These are phyloP conservation scores for Thielaviopsis populi DNA, from an alignment of 2,329 filamentous ascomycete genomes.

Conservation along the genomic window DNA sequence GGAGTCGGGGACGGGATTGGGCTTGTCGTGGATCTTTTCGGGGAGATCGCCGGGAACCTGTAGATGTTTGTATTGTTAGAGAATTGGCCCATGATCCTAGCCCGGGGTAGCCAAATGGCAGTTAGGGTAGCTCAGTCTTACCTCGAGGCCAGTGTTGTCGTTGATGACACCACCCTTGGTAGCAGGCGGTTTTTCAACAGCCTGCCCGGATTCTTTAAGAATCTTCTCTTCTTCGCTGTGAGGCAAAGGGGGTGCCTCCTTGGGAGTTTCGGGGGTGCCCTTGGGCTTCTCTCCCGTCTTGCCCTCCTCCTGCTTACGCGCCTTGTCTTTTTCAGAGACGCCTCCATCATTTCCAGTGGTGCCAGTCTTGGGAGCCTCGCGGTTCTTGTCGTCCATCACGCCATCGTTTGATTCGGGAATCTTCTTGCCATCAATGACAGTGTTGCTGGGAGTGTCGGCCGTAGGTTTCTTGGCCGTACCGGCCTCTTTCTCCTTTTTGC, in stretches of 20 bases:
- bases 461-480: slow-evolving; percentile 25
- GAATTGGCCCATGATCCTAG: not conserved
- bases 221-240: slow-evolving; percentile 61
- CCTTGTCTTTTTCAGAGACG: slow-evolving; percentile 74
- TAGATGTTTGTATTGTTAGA: slow-evolving; percentile 13
- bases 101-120: not conserved
- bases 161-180: slow-evolving; percentile 16
- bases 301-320: slow-evolving; percentile 51
- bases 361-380: slow-evolving; percentile 62
- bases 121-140: slow-evolving; percentile 24
- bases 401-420: slow-evolving; percentile 56
- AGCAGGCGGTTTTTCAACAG: slow-evolving; percentile 19
- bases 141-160: slow-evolving; percentile 38
- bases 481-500: slow-evolving; percentile 20
- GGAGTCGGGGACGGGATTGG: slow-evolving; percentile 52
- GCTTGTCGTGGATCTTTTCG: slow-evolving; percentile 58
- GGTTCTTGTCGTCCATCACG: slow-evolving; percentile 82
- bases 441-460: slow-evolving; percentile 32
- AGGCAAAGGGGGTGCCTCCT: slow-evolving; percentile 68
- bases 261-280: slow-evolving; percentile 69
- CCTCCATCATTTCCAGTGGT: slow-evolving; percentile 81
- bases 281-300: slow-evolving; percentile 49
- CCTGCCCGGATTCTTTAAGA: slow-evolving; percentile 30
- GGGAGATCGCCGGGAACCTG: slow-evolving; percentile 75
- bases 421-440: slow-evolving; percentile 43